phyloP scores from a whole-genome alignment of 345 rosid genomes.

The Gynandropsis gynandra region DNA sequence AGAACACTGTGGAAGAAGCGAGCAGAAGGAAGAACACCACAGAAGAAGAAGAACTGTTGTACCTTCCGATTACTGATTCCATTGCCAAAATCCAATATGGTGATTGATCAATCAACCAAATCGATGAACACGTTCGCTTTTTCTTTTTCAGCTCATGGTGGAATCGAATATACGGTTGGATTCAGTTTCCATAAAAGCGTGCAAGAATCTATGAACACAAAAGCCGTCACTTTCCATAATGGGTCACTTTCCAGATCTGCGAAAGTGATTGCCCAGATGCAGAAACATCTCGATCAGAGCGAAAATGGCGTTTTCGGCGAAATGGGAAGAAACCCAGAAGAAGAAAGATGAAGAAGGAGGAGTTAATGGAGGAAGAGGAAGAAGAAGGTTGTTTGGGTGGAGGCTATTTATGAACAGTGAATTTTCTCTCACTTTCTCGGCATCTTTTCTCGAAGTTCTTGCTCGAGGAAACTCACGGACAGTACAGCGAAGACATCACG shows the following conservation, averaged over 20 bases:
- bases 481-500: constrained; percentile 37
- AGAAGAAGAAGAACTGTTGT: constrained; percentile 21
- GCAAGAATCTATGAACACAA: constrained; percentile 11
- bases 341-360: constrained; percentile 11
- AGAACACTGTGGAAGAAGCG: constrained; percentile 19
- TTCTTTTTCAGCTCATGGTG: constrained; percentile 6
- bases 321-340: constrained; percentile 3
- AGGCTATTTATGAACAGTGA: constrained; percentile 10
- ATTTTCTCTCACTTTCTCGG: constrained; percentile 17
- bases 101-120: constrained; percentile 8
- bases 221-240: constrained; percentile 16
- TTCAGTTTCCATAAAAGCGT: constrained; percentile 24
- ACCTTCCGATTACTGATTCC: constrained; percentile 25
- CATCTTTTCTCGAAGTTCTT: constrained; percentile 39
- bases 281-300: constrained; percentile 19
- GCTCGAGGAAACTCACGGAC: constrained; percentile 39
- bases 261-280: constrained; percentile 1
- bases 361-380: background rate
- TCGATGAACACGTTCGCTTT: background rate
- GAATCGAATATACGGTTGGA: constrained; percentile 15
- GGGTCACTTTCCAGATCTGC: constrained; percentile 26
- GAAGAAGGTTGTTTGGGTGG: constrained; percentile 8
- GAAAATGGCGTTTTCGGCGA: constrained; percentile 7
- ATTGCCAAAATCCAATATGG: constrained; percentile 22
- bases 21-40: constrained; percentile 2